Evolutionary conservation across 108 stramenopile species (phyloP), one percentile per base, ranked within the genome.

Genomic region (Epithemia pelagica): DNA sequence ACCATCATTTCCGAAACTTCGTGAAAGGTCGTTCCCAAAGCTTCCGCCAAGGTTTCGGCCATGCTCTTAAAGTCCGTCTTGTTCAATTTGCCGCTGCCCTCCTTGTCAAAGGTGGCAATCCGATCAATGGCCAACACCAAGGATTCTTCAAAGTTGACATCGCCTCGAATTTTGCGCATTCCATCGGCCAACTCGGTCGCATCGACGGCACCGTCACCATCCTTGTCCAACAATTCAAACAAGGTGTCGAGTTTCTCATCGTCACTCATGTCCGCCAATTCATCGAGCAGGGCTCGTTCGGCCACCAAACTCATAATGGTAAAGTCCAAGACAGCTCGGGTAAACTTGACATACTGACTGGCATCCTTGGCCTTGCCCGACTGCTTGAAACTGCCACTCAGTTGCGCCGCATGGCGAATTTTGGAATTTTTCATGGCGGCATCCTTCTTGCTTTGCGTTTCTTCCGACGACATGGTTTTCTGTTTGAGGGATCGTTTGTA

Each of bases 1-100:
- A 73, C 57, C 15, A 73, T n/a, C 52, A 73, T 51, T 32, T 73
- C 67, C 20, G 72, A 60, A 27, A 73, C 26, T 30, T 73, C 72
- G 24, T 68, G 72, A 67, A 68, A 68, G 67, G 66, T 46, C 15
- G 32, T 30, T 26, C 54, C 69, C 32, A 72, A 28, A 1, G 65
- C 71, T 1, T 1, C 32, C 7, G 22, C n/a, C 24, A 72, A 46
- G 22, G 23, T 27, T 30, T 66, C 32, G 62, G 56, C 33, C 65
- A 58, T 46, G 37, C 10, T 46, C 15, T 46, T 46, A 15, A 46
- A 46, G 15, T 73, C 72, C 1, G n/a, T 32, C 60, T 20, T n/a
- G 37, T 73, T 32, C 20, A 73, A 31, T 29, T 33, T 67, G 28
- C 32, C 66, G 19, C 67, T 59, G 7, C 56, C 67, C 19, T 73